Evolutionary conservation across 768 basidiomycete genomes (phyloP).

Genomic region (Amanita molliuscula): DNA sequence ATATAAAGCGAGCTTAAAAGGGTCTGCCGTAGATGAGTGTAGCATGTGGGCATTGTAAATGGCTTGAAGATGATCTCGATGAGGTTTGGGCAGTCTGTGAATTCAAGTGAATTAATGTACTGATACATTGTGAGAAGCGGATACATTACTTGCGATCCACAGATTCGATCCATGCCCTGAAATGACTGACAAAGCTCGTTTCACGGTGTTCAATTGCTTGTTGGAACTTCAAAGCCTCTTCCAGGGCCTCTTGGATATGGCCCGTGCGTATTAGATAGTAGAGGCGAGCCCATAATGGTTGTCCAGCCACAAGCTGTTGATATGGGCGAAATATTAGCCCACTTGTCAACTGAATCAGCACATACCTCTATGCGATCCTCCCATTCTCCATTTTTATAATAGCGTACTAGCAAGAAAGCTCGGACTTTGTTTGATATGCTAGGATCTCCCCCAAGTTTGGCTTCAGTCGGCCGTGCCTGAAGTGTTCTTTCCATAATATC

Average conservation of each 20-base stretch:
- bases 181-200: slow-evolving; percentile 70
- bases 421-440: slow-evolving; percentile 83
- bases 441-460: slow-evolving; percentile 84
- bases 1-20: slow-evolving; percentile 93
- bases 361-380: slow-evolving; percentile 77
- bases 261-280: slow-evolving; percentile 89
- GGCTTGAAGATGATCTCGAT: slow-evolving; percentile 72
- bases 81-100: slow-evolving; percentile 54
- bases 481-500: slow-evolving; percentile 76
- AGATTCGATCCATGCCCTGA: slow-evolving; percentile 77
- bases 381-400: slow-evolving; percentile 78
- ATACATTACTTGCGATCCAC: slow-evolving; percentile 58
- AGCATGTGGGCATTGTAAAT: slow-evolving; percentile 84
- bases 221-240: slow-evolving; percentile 62
- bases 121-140: not conserved
- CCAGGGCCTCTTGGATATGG: slow-evolving; percentile 69
- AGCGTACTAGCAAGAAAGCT: slow-evolving; percentile 74
- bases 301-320: slow-evolving; percentile 66
- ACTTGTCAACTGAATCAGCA: slow-evolving; percentile 10
- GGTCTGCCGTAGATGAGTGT: slow-evolving; percentile 80
- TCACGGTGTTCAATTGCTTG: slow-evolving; percentile 69
- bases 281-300: slow-evolving; percentile 89
- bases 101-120: not conserved
- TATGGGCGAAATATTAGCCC: slow-evolving; percentile 1
- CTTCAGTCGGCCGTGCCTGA: slow-evolving; percentile 73